Base-by-base conservation (phyloP, 192 early-diverging fungal genomes). In the Coemansia sp. region DNA sequence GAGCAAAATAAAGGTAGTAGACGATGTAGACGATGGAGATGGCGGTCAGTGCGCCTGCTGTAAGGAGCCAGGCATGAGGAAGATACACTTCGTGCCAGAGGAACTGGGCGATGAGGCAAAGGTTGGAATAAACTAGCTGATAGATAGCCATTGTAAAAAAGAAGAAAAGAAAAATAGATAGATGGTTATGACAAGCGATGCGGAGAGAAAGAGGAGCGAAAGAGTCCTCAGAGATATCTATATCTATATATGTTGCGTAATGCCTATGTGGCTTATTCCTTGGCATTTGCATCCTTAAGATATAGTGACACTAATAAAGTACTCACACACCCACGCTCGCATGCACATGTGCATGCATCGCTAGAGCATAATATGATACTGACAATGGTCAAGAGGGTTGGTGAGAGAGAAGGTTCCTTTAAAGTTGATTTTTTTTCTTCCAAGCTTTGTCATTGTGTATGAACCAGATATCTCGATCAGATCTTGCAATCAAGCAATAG, bases 1-100 rank as follows among this genome's bases (percentile, higher is more conserved):
- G 72, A 1, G 77, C 60, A 31, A 70, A 62, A 14, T 36, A 38
- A 17, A 74, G 60, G 25, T 42, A n/a, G 64, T 74, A 79, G 32
- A 67, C 9, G 24, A 54, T 11, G 24, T 46, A 59, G 11, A 22
- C 9, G 17, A 20, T 47, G 11, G 32, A 24, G 8, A 51, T 25
- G 15, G 32, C 24, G 14, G 43, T 7, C 14, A 20, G n/a, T 4
- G 46, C 22, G 6, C 47, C 42, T 5, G 20, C 22, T 8, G 43
- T 59, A n/a, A n/a, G n/a, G 1, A 60, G 59, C 47, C 47, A 51
- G 12, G 24, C 27, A n/a, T 25, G 27, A 6, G 38, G 37, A 5
- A 41, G 10, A 2, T 42, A 20, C 8, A 32, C 53, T 56, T 56
- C 29, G 24, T 25, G 9, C 47, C 47, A 27, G 14, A 51, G 24